A percentile compares a stretch with the other conserved stretches of the same genome.
These are phyloP conservation scores for Phaffomyces thermotolerans DNA, from an alignment of 805 yeast species.

Conservation along the genomic window DNA sequence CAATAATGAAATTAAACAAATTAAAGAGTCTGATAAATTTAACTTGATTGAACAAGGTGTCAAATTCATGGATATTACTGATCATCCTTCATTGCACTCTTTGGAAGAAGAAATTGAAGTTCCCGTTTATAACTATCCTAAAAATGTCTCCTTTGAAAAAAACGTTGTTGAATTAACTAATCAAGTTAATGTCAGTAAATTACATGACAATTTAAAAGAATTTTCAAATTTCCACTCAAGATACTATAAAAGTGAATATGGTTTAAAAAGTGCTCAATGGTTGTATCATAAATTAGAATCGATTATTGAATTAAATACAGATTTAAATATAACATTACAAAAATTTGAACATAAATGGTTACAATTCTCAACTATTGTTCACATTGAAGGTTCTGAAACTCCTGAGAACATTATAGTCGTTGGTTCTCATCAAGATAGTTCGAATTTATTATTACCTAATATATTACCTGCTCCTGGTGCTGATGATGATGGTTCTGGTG, in stretches of 20 bases:
- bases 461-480: constrained; percentile 83
- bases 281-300: constrained; percentile 40
- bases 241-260: constrained; percentile 67
- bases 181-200: constrained; percentile 37
- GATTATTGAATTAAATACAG: constrained; percentile 17
- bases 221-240: constrained; percentile 70
- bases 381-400: constrained; percentile 41
- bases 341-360: constrained; percentile 67
- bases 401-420: constrained; percentile 52
- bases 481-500: constrained; percentile 91
- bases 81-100: constrained; percentile 23
- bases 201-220: constrained; percentile 48
- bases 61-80: constrained; percentile 61
- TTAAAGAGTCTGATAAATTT: constrained; percentile 38
- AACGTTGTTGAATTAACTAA: constrained; percentile 35
- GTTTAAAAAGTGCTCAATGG: constrained; percentile 68
- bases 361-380: constrained; percentile 70
- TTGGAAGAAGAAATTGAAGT: constrained; percentile 13
- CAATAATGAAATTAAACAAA: constrained; percentile 18
- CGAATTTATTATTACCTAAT: constrained; percentile 65
- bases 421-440: constrained; percentile 88
- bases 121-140: constrained; percentile 45
- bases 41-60: constrained; percentile 39
- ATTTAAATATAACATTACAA: constrained; percentile 34
- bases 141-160: constrained; percentile 27